Percentiles rank a stretch among this genome's conserved stretches.
phyloP scores from a whole-genome alignment of 768 basidiomycete genomes.

The Amanita thiersii region DNA sequence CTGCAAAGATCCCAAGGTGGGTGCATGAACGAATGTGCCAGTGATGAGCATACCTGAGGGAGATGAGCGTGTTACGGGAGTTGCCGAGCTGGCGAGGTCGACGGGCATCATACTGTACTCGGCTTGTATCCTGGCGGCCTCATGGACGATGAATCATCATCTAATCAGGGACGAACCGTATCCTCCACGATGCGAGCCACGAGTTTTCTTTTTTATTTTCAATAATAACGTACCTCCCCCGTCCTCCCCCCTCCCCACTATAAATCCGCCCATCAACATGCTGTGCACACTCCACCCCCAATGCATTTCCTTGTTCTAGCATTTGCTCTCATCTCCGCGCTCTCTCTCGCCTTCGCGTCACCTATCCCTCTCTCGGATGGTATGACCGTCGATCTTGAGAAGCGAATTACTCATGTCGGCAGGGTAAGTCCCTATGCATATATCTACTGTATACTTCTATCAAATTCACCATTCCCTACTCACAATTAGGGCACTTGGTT shows the following conservation, averaged over 20 bases:
- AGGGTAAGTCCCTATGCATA: neutral
- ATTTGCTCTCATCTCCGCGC: conserved; percentile 3
- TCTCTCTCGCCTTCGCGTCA: neutral
- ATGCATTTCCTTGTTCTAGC: neutral
- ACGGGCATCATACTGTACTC: too few species aligned
- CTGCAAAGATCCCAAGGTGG: conserved; percentile 40
- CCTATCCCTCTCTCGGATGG: neutral
- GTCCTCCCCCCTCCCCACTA: too few species aligned
- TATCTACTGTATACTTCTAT: neutral
- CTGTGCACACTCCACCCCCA: too few species aligned
- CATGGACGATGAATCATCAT: too few species aligned
- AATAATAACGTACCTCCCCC: too few species aligned
- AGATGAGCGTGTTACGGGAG: too few species aligned
- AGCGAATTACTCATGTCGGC: neutral
- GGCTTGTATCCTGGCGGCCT: too few species aligned
- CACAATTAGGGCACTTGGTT: conserved; percentile 6
- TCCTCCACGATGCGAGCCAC: too few species aligned
- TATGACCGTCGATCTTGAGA: neutral
- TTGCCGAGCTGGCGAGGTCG: too few species aligned
- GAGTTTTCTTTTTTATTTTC: too few species aligned
- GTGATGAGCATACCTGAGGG: conserved; percentile 7
- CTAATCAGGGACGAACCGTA: too few species aligned
- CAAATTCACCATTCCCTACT: neutral
- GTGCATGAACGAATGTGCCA: conserved; percentile 55
- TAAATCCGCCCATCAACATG: conserved; percentile 3